These are phyloP conservation scores for Reticulomyxa filosa DNA, from an alignment of 78 protist species.

Conservation along the genomic window DNA sequence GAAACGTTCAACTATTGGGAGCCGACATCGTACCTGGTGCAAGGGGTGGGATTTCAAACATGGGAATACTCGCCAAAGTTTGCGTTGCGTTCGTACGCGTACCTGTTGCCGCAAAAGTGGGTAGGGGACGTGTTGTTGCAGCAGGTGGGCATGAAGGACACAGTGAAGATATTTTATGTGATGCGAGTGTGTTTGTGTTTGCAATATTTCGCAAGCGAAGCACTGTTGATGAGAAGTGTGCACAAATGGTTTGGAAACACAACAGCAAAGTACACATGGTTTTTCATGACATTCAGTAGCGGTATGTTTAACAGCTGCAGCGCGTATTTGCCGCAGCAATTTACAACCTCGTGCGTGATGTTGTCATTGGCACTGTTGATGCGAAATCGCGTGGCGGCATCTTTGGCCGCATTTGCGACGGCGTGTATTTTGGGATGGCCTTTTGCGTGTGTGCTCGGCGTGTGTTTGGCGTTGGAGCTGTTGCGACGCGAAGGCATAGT, in stretches of 20 bases:
- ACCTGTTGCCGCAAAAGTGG: constrained; percentile 14
- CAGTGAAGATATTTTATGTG: not conserved
- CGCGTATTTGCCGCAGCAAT: not conserved
- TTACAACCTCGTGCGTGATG: no score
- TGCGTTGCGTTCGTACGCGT: constrained; percentile 56
- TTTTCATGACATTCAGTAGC: not conserved
- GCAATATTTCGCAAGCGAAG: not conserved
- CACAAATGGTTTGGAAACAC: not conserved
- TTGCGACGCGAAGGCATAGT: no score
- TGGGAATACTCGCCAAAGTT: constrained; percentile 66
- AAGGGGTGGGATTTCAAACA: constrained; percentile 60
- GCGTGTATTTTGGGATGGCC: no score
- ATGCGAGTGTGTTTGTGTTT: not conserved
- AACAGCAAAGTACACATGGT: not conserved
- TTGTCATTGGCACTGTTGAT: no score
- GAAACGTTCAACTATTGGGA: constrained; percentile 84
- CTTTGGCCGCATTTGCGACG: no score
- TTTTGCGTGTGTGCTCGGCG: no score
- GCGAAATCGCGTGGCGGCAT: no score
- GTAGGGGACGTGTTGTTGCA: not conserved
- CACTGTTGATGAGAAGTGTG: not conserved
- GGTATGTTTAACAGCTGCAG: not conserved
- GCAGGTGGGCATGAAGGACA: no score
- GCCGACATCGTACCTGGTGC: constrained; percentile 50
- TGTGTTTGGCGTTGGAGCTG: no score